Base-by-base conservation (phyloP, 2,329 filamentous ascomycete species). In the Bipolaris bicolor region DNA sequence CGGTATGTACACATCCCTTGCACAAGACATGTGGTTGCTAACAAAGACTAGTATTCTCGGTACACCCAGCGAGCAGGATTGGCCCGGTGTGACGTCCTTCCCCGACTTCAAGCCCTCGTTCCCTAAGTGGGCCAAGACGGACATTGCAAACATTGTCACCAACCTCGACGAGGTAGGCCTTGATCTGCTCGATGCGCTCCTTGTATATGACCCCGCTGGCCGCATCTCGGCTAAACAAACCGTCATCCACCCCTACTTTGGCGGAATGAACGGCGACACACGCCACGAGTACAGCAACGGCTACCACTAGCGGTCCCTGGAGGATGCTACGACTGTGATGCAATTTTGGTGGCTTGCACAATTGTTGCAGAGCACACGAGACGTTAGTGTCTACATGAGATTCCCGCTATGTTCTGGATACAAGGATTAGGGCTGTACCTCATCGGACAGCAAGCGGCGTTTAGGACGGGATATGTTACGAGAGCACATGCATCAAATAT, bases 81-180 rank as follows among this genome's bases (percentile, higher is more conserved):
- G 92, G 92, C 92, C 92, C 31, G 92, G 92, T 59, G 92, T 97
- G 57, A 95, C 91, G n/a, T 92, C 90, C 7, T 96, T 96, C 80
- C 92, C 92, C 40, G 93, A 97, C 77, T 97, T 92, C 84, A 97
- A 97, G 79, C 77, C 90, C 26, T 93, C 90, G 3, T 97, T 97
- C 79, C 92, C 92, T 64, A 96, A 96, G 79, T 97, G 92, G 92
- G 83, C 84, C 68, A 87, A 91, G 55, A 89, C 92, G 71, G 82
- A 85, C 57, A 82, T 84, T 22, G 81, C 82, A 47, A 80, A 85
- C 26, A 82, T 95, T 34, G 90, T 92, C 70, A 84, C 86, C 41
- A 88, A 84, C 52, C 84, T 97, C 45, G 90, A 96, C 65, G 86
- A 90, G 1, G 77, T 83, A 22, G 90, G 90, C 22, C 81, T 91